These are phyloP conservation scores for Nakaseomyces kungkrabaensis DNA, from an alignment of 1,139 yeast genomes.

Conservation along the genomic window DNA sequence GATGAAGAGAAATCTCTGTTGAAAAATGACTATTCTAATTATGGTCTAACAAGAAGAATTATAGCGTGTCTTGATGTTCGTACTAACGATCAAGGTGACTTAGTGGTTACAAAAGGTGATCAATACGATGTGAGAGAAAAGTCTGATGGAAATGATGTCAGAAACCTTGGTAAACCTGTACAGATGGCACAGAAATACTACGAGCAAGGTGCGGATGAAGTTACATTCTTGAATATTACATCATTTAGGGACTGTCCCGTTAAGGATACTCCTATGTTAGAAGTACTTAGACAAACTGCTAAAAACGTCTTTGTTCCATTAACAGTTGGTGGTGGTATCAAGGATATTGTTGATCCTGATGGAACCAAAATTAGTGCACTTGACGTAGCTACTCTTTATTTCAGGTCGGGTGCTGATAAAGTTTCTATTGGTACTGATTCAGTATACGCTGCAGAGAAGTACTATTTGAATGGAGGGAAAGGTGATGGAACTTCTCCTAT, in stretches of 20 bases:
- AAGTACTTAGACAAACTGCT: slow-evolving; percentile 73
- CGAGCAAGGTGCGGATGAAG: slow-evolving; percentile 92
- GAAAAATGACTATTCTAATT: slow-evolving; percentile 40
- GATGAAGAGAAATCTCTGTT: slow-evolving; percentile 15
- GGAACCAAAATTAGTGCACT: slow-evolving; percentile 71
- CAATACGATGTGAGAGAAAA: slow-evolving; percentile 93
- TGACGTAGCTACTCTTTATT: slow-evolving; percentile 82
- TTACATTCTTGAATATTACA: slow-evolving; percentile 87
- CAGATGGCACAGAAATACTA: slow-evolving; percentile 85
- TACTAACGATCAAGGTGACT: slow-evolving; percentile 83
- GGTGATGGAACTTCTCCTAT: slow-evolving; percentile 76
- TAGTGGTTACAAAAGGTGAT: slow-evolving; percentile 96
- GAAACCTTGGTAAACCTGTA: slow-evolving; percentile 93
- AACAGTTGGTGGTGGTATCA: slow-evolving; percentile 96
- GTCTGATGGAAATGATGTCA: slow-evolving; percentile 43
- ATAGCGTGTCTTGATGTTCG: slow-evolving; percentile 97
- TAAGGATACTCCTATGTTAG: slow-evolving; percentile 87
- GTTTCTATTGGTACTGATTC: slow-evolving; percentile 98
- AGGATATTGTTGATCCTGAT: slow-evolving; percentile 77
- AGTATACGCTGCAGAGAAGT: slow-evolving; percentile 78
- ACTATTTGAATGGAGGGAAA: slow-evolving; percentile 45
- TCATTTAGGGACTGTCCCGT: slow-evolving; percentile 91
- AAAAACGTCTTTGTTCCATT: slow-evolving; percentile 89
- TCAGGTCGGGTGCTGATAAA: slow-evolving; percentile 94
- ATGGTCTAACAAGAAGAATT: slow-evolving; percentile 78